Percentiles rank a stretch among this genome's conserved stretches.
Conservation (phyloP, 176 grass and related monocot genomes). For the Aegilops umbellulata region DNA sequence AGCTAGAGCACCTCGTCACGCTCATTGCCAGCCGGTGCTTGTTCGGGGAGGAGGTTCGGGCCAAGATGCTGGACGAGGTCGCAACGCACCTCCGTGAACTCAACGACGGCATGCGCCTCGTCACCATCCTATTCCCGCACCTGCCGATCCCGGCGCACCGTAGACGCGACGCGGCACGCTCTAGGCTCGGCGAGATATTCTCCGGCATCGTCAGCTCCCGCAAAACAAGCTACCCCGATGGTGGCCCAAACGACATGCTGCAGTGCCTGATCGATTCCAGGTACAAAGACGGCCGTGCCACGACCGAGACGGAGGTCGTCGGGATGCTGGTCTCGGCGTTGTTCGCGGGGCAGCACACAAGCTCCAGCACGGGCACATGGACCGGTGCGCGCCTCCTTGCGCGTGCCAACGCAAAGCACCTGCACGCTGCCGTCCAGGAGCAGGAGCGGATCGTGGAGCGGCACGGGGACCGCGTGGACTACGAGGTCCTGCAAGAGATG, state of each 20-base stretch:
- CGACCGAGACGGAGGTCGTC: constrained; percentile 42
- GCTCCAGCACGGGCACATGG: constrained; percentile 38
- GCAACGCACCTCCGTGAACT: not conserved
- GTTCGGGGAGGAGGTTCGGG: constrained; percentile 47
- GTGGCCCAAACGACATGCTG: constrained; percentile 40
- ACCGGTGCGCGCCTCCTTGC: constrained; percentile 43
- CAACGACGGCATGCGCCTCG: constrained; percentile 38
- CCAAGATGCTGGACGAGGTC: constrained; percentile 49
- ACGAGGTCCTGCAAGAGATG: no score
- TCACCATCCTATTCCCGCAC: constrained; percentile 48
- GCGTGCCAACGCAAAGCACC: not conserved
- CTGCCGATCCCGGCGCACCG: constrained; percentile 54
- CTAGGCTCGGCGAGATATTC: constrained; percentile 52
- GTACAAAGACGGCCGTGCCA: constrained; percentile 54
- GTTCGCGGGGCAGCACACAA: constrained; percentile 55
- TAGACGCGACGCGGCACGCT: constrained; percentile 42
- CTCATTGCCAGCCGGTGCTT: constrained; percentile 49
- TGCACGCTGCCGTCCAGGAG: constrained; percentile 38
- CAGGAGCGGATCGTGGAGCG: constrained; percentile 15
- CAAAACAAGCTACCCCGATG: not conserved
- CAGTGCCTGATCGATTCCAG: constrained; percentile 52
- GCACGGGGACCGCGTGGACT: no score
- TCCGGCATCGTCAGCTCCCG: constrained; percentile 49
- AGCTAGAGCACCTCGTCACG: constrained; percentile 52
- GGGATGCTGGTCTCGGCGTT: constrained; percentile 42